Evolutionary conservation across 2,329 filamentous ascomycete genomes (phyloP).

Genomic region (Hymenoscyphus albidus): DNA sequence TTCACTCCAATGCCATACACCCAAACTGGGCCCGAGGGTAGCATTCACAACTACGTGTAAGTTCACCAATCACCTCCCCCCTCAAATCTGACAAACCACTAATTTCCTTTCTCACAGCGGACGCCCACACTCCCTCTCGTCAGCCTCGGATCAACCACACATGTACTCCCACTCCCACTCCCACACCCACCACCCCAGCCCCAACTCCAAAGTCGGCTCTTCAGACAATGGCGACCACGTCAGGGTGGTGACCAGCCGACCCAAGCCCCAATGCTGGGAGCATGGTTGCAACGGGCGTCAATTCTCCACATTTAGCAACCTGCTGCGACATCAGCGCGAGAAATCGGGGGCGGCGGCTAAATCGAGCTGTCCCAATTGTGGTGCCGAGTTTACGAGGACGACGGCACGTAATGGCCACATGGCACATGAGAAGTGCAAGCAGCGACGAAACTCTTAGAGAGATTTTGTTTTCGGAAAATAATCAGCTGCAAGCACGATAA

Average conservation of each 20-base stretch:
- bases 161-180: constrained; percentile 34
- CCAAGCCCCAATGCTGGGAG: constrained; percentile 96
- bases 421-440: constrained; percentile 89
- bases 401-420: constrained; percentile 84
- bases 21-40: constrained; percentile 22
- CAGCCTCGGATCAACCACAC: constrained; percentile 30
- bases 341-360: constrained; percentile 90
- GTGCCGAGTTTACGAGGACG: constrained; percentile 88
- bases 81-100: constrained; percentile 3
- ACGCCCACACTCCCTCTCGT: constrained; percentile 32
- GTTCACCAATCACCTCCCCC: constrained; percentile 5
- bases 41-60: constrained; percentile 29
- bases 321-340: constrained; percentile 87
- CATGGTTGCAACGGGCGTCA: constrained; percentile 94
- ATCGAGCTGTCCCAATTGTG: constrained; percentile 84
- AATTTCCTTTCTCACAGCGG: constrained; percentile 14
- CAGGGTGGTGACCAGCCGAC: constrained; percentile 69
- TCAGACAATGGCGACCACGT: constrained; percentile 48
- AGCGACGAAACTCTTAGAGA: constrained; percentile 47
- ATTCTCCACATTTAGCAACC: constrained; percentile 95
- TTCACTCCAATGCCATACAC: constrained; percentile 30
- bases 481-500: not conserved
- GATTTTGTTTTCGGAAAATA: not conserved
- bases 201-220: constrained; percentile 39
- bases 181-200: constrained; percentile 31